Base-by-base conservation (phyloP, 1,139 yeast genomes). In the Suhomyces terraborum region DNA sequence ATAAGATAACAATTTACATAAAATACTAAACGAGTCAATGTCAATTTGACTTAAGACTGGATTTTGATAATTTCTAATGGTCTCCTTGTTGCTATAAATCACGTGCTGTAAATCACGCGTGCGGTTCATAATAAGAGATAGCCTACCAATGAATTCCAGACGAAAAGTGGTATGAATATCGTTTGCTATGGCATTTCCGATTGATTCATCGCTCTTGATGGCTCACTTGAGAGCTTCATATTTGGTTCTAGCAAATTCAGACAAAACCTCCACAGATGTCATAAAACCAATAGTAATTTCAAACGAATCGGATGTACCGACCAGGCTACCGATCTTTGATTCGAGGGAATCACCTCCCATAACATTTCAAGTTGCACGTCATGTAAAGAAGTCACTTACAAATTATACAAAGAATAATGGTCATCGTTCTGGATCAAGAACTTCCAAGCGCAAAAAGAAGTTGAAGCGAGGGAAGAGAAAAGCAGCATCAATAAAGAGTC, bases 311-410 rank as follows among this genome's bases (percentile, higher is more conserved):
- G 28, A 29, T 16, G 17, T n/a, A 16, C 20, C n/a, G 9, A 22
- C 30, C 13, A 8, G 16, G 18, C 26, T 38, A 3, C 41, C 41
- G 3, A 28, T 24, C n/a, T 20, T 41, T 9, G 35, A 36, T n/a
- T 14, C 19, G n/a, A 58, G 58, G 38, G 53, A 51, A 4, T 67
- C 73, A 1, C 74, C 75, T 0, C 75, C 74, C 1, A 67, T 69
- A 6, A 49, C 62, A 4, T 61, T 67, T 36, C 57, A 62, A 40
- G 50, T 58, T 4, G 61, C 64, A 6, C 41, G 61, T 22, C 63
- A 60, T 39, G 48, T 57, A 8, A 45, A 45, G 21, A 42, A 46
- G 31, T 34, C 51, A 10, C 26, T 41, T 18, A 40, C 37, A 8
- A 28, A 20, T 8, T 25, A 16, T 16, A 34, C 30, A 4, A 32